Evolutionary conservation across 805 yeast species (phyloP).

Genomic region (Yamadazyma laniorum): DNA sequence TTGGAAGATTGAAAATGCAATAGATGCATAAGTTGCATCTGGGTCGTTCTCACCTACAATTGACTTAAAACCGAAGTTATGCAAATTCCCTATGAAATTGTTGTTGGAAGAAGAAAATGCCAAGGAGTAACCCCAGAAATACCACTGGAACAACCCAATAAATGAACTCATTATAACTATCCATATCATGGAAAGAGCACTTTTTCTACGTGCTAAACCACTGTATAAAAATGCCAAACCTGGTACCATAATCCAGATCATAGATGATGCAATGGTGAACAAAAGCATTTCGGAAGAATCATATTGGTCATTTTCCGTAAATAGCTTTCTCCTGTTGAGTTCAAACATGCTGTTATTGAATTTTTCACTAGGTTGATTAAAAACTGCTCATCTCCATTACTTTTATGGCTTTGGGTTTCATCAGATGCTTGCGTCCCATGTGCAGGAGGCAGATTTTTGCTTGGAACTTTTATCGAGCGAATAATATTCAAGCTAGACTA

Average conservation of each 20-base stretch:
- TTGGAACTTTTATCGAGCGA: slow-evolving; percentile 5
- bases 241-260: slow-evolving; percentile 90
- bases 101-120: slow-evolving; percentile 84
- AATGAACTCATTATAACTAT: slow-evolving; percentile 69
- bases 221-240: slow-evolving; percentile 91
- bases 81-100: slow-evolving; percentile 83
- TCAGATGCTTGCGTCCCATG: not conserved
- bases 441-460: too few species aligned
- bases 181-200: slow-evolving; percentile 87
- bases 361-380: too few species aligned
- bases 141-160: slow-evolving; percentile 86
- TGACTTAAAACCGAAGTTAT: slow-evolving; percentile 76
- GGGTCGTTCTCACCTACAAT: slow-evolving; percentile 49
- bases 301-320: slow-evolving; percentile 34
- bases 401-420: not conserved
- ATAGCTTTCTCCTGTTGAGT: slow-evolving; percentile 27
- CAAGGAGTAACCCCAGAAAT: slow-evolving; percentile 96
- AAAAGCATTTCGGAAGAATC: slow-evolving; percentile 31
- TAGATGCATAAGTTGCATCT: slow-evolving; percentile 64
- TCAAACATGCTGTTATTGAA: not conserved
- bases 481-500: slow-evolving; percentile 5
- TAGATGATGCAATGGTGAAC: slow-evolving; percentile 58
- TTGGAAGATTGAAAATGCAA: slow-evolving; percentile 83
- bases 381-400: not conserved
- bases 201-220: slow-evolving; percentile 85